Conservation (phyloP, 305 asterid genomes). For the Fraxinus sp. region DNA sequence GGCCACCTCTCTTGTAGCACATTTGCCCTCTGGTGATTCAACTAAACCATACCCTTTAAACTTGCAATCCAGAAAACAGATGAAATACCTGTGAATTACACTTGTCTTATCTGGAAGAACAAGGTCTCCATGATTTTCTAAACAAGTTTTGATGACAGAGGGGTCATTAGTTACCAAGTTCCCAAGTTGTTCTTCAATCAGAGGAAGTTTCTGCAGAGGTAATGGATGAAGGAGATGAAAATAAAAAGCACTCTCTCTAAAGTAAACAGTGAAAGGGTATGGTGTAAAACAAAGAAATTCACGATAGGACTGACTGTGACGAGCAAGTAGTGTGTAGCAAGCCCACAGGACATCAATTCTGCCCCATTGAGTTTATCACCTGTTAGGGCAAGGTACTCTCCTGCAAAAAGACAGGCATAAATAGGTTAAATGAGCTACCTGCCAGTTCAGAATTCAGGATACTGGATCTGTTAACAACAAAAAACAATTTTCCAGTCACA, state of each 20-base stretch:
- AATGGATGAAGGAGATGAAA: slow-evolving; percentile 19
- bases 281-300: slow-evolving; percentile 1
- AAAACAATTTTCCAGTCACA: not conserved
- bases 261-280: slow-evolving; percentile 1
- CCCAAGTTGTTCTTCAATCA: slow-evolving; percentile 77
- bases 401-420: slow-evolving; percentile 39
- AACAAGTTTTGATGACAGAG: slow-evolving; percentile 65
- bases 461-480: slow-evolving; percentile 15
- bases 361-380: slow-evolving; percentile 83
- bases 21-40: slow-evolving; percentile 2
- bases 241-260: slow-evolving; percentile 1
- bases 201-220: slow-evolving; percentile 69
- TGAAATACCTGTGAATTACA: slow-evolving; percentile 59
- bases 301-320: slow-evolving; percentile 39
- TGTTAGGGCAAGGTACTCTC: slow-evolving; percentile 91
- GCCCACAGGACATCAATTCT: slow-evolving; percentile 95
- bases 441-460: slow-evolving; percentile 16
- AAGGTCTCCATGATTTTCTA: slow-evolving; percentile 60
- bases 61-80: slow-evolving; percentile 16
- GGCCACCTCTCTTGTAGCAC: slow-evolving; percentile 7
- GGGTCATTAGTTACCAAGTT: slow-evolving; percentile 83
- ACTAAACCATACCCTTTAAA: slow-evolving; percentile 12
- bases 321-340: slow-evolving; percentile 79
- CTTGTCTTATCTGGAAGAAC: slow-evolving; percentile 66
- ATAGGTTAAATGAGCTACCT: slow-evolving; percentile 18